These are phyloP conservation scores for Aspergillus sojae DNA, from an alignment of 2,329 filamentous ascomycete genomes.

Conservation along the genomic window DNA sequence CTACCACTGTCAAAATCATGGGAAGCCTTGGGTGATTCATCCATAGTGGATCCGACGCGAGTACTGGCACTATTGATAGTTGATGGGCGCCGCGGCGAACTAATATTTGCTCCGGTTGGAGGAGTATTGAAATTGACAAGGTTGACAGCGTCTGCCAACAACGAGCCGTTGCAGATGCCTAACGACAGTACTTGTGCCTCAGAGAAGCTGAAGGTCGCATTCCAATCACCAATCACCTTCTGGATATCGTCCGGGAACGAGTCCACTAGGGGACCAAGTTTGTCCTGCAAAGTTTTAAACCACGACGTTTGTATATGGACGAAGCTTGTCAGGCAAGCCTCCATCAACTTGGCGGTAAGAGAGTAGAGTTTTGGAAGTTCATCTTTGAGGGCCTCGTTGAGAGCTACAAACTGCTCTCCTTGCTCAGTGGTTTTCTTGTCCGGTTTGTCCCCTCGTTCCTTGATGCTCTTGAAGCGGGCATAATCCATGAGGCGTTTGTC, in stretches of 20 bases:
- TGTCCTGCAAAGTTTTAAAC: slow-evolving; percentile 81
- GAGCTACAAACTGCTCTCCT: slow-evolving; percentile 83
- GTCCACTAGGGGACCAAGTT: slow-evolving; percentile 74
- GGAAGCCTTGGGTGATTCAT: slow-evolving; percentile 64
- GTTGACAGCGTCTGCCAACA: slow-evolving; percentile 62
- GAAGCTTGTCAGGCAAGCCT: slow-evolving; percentile 80
- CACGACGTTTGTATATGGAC: slow-evolving; percentile 81
- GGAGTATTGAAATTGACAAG: slow-evolving; percentile 63
- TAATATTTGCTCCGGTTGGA: slow-evolving; percentile 38
- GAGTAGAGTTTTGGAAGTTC: slow-evolving; percentile 83
- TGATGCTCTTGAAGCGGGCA: slow-evolving; percentile 76
- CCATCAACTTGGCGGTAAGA: slow-evolving; percentile 80
- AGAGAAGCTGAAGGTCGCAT: slow-evolving; percentile 74
- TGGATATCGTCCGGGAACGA: slow-evolving; percentile 67
- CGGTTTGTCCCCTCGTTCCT: slow-evolving; percentile 78
- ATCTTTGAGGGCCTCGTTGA: slow-evolving; percentile 91
- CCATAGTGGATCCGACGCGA: slow-evolving; percentile 65
- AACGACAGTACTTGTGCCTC: slow-evolving; percentile 72
- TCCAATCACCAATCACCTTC: slow-evolving; percentile 77
- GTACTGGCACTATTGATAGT: slow-evolving; percentile 55
- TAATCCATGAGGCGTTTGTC: slow-evolving; percentile 91
- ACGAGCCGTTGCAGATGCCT: slow-evolving; percentile 73
- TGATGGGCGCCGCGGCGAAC: slow-evolving; percentile 53
- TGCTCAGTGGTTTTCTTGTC: slow-evolving; percentile 83
- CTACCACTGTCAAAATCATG: slow-evolving; percentile 69